A percentile compares a stretch with the other conserved stretches of the same genome.
Evolutionary conservation across 2,329 filamentous ascomycete genomes (phyloP).

Genomic region (Chrysoporthe austroafricana): DNA sequence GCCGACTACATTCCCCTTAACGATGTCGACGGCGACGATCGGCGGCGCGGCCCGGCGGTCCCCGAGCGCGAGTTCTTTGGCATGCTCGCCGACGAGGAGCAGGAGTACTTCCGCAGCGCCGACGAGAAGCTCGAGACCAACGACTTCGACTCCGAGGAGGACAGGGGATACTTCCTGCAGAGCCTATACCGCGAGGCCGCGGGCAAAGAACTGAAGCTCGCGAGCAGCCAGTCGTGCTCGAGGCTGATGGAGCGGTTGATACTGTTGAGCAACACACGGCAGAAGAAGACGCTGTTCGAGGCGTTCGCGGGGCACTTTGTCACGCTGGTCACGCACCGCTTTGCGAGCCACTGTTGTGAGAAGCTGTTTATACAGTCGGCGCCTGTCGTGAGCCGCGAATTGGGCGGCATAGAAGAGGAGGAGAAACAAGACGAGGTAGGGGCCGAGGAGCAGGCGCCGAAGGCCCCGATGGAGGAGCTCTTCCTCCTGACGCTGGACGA

Average conservation of each 20-base stretch:
- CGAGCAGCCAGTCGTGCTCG: conserved; percentile 94
- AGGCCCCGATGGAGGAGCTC: conserved; percentile 77
- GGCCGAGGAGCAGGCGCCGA: conserved; percentile 50
- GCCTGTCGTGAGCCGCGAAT: conserved; percentile 75
- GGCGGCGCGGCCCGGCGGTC: conserved; percentile 22
- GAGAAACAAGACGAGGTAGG: conserved; percentile 50
- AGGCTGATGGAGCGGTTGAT: conserved; percentile 91
- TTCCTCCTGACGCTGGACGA: conserved; percentile 85
- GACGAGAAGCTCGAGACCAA: conserved; percentile 90
- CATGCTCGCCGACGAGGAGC: conserved; percentile 88
- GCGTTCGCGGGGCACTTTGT: conserved; percentile 87
- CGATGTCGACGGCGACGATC: conserved; percentile 7
- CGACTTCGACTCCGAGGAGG: conserved; percentile 78
- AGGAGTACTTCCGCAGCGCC: conserved; percentile 91
- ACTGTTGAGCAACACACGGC: conserved; percentile 73
- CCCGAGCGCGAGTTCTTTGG: conserved; percentile 83
- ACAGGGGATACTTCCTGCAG: conserved; percentile 71
- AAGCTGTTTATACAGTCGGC: conserved; percentile 86
- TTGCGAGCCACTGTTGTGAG: conserved; percentile 97
- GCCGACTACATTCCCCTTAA: conserved; percentile 14
- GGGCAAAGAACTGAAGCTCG: conserved; percentile 94
- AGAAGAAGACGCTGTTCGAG: conserved; percentile 85
- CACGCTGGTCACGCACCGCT: conserved; percentile 89
- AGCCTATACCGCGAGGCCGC: conserved; percentile 85
- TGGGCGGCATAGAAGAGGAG: conserved; percentile 51